These are phyloP conservation scores for Acer negundo DNA, from an alignment of 345 rosid species.

Conservation along the genomic window DNA sequence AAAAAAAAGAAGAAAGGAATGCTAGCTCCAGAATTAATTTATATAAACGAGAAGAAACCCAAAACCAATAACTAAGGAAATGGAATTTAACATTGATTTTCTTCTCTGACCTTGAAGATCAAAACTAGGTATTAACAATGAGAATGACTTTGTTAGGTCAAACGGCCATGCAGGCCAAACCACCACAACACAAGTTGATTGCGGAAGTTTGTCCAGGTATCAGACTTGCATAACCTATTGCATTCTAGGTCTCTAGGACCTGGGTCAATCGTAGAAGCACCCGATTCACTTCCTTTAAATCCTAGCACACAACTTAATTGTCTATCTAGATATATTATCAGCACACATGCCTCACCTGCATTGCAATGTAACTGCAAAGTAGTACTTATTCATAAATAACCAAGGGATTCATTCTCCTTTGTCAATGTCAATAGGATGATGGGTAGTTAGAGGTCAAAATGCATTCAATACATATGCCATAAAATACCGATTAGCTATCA, in stretches of 20 bases:
- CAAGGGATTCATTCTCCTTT: background rate
- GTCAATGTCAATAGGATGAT: background rate
- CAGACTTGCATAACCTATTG: background rate
- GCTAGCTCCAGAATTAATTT: background rate
- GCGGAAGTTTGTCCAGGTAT: background rate
- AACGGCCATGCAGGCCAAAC: background rate
- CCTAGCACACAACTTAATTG: background rate
- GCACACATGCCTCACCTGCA: background rate
- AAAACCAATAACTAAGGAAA: background rate
- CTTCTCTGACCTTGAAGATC: background rate
- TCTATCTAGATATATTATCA: background rate
- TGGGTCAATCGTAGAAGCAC: background rate
- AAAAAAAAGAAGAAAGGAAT: background rate
- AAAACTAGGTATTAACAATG: background rate
- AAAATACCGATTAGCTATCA: background rate
- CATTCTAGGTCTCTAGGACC: background rate
- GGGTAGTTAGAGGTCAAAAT: background rate
- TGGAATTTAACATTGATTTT: background rate
- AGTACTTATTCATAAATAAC: background rate
- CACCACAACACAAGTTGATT: background rate
- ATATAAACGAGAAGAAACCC: constrained; percentile 1
- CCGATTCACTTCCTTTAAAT: background rate
- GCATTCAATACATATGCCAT: background rate
- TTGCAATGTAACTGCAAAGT: background rate
- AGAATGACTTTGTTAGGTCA: background rate